Percentiles rank a stretch among this genome's conserved stretches.
phyloP scores from a whole-genome alignment of 768 basidiomycete species.

The Candolleomyces aberdarensis region DNA sequence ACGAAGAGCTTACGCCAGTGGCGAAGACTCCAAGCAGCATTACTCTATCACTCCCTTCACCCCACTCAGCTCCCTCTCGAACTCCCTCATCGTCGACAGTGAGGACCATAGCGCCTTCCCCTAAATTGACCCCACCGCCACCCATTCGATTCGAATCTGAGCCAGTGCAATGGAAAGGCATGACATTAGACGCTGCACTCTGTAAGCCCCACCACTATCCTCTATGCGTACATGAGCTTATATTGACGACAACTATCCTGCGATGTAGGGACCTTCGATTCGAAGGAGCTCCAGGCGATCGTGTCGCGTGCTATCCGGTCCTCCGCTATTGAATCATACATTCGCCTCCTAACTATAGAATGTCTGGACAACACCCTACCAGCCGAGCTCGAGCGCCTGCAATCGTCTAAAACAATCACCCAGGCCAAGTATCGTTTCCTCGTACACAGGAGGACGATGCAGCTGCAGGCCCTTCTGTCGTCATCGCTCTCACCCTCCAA shows the following conservation, averaged over 20 bases:
- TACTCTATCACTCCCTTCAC: neutral
- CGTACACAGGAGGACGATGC: slow-evolving; percentile 63
- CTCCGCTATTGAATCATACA: slow-evolving; percentile 65
- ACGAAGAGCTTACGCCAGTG: neutral
- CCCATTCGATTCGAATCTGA: slow-evolving; percentile 53
- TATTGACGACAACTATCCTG: slow-evolving; percentile 2
- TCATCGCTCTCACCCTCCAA: slow-evolving; percentile 30
- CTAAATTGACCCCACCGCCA: slow-evolving; percentile 46
- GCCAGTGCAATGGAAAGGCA: slow-evolving; percentile 62
- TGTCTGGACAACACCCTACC: slow-evolving; percentile 58
- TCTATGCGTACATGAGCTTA: neutral
- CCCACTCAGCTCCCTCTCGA: slow-evolving; percentile 8
- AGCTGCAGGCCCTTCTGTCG: slow-evolving; percentile 66
- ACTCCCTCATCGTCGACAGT: slow-evolving; percentile 11
- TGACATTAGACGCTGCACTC: slow-evolving; percentile 67
- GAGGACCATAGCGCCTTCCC: slow-evolving; percentile 14
- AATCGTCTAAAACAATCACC: slow-evolving; percentile 45
- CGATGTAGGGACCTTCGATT: slow-evolving; percentile 53
- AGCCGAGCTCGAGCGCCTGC: slow-evolving; percentile 56
- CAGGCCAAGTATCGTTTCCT: slow-evolving; percentile 70
- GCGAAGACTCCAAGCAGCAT: neutral
- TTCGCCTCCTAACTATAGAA: slow-evolving; percentile 64
- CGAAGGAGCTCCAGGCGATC: slow-evolving; percentile 61
- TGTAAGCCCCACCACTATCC: slow-evolving; percentile 31
- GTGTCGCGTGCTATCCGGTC: slow-evolving; percentile 70